Base-by-base conservation (phyloP, 495 filamentous ascomycete genomes). In the Annulohypoxylon stygium region DNA sequence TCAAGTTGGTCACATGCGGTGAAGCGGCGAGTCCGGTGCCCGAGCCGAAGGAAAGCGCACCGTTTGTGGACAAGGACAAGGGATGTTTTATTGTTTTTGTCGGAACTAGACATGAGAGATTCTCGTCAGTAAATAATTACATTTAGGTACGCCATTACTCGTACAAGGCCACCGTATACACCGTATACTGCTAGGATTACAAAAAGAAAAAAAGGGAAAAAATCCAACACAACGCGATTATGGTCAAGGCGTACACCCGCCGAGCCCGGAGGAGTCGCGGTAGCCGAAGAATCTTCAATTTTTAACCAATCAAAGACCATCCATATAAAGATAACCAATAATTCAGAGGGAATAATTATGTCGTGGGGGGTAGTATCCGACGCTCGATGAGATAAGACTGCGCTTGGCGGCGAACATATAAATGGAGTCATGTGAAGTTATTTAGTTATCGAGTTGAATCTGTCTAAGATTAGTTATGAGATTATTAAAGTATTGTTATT, bases 11-110 rank as follows among this genome's bases (percentile, higher is more conserved):
- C 77, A 78, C 75, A 75, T 77, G 77, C 66, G 73, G 69, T 71
- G 54, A 64, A 66, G 53, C 57, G 53, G 51, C 55, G 23, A 62
- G 65, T 66, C 61, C 67, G 65, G 51, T 34, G 37, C 14, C 69
- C 50, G 48, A 72, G 75, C 77, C 77, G 77, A 78, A 75, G 71
- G 72, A 78, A 78, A 77, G 72, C 77, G 77, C 26, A 26, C 18
- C 16, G 54, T 65, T 65, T 67, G 25, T 63, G 18, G 58, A 65
- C 45, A 65, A 48, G 54, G 61, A 60, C 20, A 33, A 47, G 20
- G 25, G 45, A 14, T 9, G 25, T 36, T 45, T 43, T 57, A 34
- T 57, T 26, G 14, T 57, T 36, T 26, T 36, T 57, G 26, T 51
- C 11, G 20, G 9, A 26, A 4, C 48, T 51, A 51, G 9, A 26